Conservation (phyloP, 179 eudicot species). For the Amaranthus tricolor region DNA sequence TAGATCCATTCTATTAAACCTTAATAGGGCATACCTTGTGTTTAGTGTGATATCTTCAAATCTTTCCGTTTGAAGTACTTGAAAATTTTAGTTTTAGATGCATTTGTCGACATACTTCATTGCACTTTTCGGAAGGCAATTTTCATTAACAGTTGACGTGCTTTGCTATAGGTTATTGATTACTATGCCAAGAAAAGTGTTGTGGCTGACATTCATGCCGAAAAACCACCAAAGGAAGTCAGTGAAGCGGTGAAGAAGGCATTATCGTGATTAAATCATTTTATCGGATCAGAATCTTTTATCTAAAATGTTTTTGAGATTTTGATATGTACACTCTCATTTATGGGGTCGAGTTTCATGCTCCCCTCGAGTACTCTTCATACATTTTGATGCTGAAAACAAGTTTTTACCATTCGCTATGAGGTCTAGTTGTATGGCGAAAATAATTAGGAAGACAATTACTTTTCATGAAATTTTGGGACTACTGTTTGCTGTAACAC, state of each 20-base stretch:
- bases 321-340: slow-evolving; percentile 25
- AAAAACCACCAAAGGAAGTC: slow-evolving; percentile 74
- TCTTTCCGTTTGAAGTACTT: no score
- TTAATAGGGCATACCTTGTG: no score
- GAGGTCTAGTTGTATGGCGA: slow-evolving; percentile 21
- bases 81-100: no score
- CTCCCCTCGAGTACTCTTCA: background rate
- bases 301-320: slow-evolving; percentile 19
- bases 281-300: slow-evolving; percentile 13
- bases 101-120: no score
- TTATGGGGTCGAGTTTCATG: background rate
- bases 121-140: no score
- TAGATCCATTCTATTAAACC: no score
- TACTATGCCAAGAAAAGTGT: slow-evolving; percentile 66
- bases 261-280: slow-evolving; percentile 33
- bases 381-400: slow-evolving; percentile 22
- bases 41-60: no score
- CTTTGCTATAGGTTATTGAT: slow-evolving; percentile 54
- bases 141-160: no score
- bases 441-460: slow-evolving; percentile 1
- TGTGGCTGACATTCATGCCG: slow-evolving; percentile 75
- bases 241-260: slow-evolving; percentile 67
- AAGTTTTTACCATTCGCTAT: slow-evolving; percentile 13
- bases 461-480: no score
- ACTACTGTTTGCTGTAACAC: no score